Evolutionary conservation across 2,329 filamentous ascomycete species (phyloP), one percentile per base, ranked within the genome.

Genomic region (Didymosphaeria variabile): DNA sequence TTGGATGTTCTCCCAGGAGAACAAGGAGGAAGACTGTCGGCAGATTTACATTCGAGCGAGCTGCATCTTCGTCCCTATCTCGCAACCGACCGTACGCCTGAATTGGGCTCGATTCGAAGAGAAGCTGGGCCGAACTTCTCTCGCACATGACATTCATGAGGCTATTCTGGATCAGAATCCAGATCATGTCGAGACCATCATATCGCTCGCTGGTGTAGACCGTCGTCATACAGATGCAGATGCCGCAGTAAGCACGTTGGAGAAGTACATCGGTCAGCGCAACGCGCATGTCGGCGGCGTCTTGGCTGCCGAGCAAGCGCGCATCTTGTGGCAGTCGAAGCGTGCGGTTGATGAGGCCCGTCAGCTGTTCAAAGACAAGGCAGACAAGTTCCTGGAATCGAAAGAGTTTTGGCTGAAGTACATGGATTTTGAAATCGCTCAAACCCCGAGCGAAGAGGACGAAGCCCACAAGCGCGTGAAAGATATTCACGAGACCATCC

Each of bases 91-190:
- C 1, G 90, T 97, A 65, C 89, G 95, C 59, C 84, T 98, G 62
- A 92, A 97, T 75, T 98, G 94, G 82, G 94, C 95, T 15, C 93
- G 94, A 70, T 97, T 97, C 67, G 95, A 99, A 76, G 95, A 99
- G 80, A 91, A 92, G 79, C 85, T 87, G 8, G 92, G 88, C 5
- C 88, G 93, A 42, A 81, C 90, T 29, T 90, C 92, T 64, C 86
- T 96, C 40, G 93, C 94, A 12, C 88, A 90, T 61, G 93, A 92
- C 60, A 94, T 99, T 58, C 92, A 97, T 73, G 86, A 90, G 51
- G 90, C 92, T 1, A 90, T 99, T 57, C 83, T 98, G 34, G 82
- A 89, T 66, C 85, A 86, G 60, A 81, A 97, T 17, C 93, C 94
- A 0, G 90, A 91, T 67, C 92, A 94, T 66, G 86, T 97, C 50